Evolutionary conservation across 2,329 filamentous ascomycete species (phyloP).

Genomic region (Verticillium albo-atrum): DNA sequence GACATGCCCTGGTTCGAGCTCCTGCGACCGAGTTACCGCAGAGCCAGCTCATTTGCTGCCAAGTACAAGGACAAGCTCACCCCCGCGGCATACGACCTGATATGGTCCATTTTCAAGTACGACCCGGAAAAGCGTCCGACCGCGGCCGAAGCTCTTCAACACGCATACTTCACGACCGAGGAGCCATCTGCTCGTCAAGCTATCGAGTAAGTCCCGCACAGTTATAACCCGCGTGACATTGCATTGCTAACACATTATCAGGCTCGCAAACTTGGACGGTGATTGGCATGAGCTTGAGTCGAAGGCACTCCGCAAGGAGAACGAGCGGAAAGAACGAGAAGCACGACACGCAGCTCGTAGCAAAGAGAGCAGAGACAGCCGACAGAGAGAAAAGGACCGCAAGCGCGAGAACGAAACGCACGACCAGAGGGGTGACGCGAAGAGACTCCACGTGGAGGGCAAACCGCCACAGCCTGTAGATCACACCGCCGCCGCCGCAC

Average conservation of each 20-base stretch:
- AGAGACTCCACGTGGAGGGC: slow-evolving; percentile 16
- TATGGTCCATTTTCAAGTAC: slow-evolving; percentile 81
- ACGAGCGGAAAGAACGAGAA: slow-evolving; percentile 61
- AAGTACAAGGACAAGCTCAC: slow-evolving; percentile 76
- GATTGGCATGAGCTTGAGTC: slow-evolving; percentile 99
- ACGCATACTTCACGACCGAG: slow-evolving; percentile 84
- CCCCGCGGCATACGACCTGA: slow-evolving; percentile 75
- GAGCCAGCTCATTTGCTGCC: slow-evolving; percentile 72
- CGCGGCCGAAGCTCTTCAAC: slow-evolving; percentile 77
- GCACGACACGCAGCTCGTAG: slow-evolving; percentile 35
- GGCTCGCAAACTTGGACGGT: slow-evolving; percentile 58
- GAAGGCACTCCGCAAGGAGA: slow-evolving; percentile 88
- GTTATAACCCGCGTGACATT: background rate
- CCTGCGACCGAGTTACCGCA: slow-evolving; percentile 70
- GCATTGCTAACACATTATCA: background rate
- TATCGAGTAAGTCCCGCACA: slow-evolving; percentile 60
- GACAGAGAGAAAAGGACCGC: slow-evolving; percentile 25
- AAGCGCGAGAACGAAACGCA: slow-evolving; percentile 30
- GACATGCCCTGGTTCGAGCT: slow-evolving; percentile 98
- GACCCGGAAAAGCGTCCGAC: slow-evolving; percentile 81
- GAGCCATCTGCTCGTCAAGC: slow-evolving; percentile 74
- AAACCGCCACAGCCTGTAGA: slow-evolving; percentile 5
- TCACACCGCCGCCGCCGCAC: background rate
- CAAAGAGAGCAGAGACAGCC: slow-evolving; percentile 29
- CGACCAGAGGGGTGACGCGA: slow-evolving; percentile 25